These are phyloP conservation scores for Stereum hirsutum DNA, from an alignment of 1,284 basidiomycete species.

Conservation along the genomic window DNA sequence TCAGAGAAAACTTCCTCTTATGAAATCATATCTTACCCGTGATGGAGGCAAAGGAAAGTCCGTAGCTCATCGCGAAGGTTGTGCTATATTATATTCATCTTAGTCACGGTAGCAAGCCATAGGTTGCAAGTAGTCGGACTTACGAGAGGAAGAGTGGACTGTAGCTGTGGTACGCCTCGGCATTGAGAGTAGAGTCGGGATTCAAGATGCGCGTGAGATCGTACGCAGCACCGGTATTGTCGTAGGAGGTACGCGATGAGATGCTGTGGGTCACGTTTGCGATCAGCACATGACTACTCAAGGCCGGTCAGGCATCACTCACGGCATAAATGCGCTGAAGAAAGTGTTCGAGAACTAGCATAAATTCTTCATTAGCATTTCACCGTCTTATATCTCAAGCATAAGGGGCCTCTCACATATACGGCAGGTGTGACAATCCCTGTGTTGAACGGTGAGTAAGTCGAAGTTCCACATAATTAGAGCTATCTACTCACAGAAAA, in stretches of 20 bases:
- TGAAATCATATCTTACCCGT: constrained; percentile 43
- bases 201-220: constrained; percentile 61
- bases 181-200: constrained; percentile 47
- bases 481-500: constrained; percentile 39
- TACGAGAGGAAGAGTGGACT: constrained; percentile 77
- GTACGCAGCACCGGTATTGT: constrained; percentile 60
- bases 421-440: constrained; percentile 63
- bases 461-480: constrained; percentile 16
- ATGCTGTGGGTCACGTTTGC: constrained; percentile 23
- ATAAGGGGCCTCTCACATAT: constrained; percentile 33
- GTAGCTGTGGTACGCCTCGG: constrained; percentile 63
- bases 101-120: not conserved
- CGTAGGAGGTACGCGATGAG: constrained; percentile 44
- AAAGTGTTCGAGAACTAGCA: constrained; percentile 49
- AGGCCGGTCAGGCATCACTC: constrained; percentile 9
- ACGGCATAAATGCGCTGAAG: constrained; percentile 42
- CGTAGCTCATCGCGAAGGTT: constrained; percentile 42
- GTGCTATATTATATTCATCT: constrained; percentile 33
- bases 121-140: constrained; percentile 2
- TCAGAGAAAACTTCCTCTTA: no score
- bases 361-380: constrained; percentile 6
- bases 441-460: constrained; percentile 7
- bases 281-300: constrained; percentile 24
- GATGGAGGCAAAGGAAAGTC: constrained; percentile 51
- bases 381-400: no score